Evolutionary conservation across 805 yeast species (phyloP).

Genomic region (Diddensiella santjacobensis): DNA sequence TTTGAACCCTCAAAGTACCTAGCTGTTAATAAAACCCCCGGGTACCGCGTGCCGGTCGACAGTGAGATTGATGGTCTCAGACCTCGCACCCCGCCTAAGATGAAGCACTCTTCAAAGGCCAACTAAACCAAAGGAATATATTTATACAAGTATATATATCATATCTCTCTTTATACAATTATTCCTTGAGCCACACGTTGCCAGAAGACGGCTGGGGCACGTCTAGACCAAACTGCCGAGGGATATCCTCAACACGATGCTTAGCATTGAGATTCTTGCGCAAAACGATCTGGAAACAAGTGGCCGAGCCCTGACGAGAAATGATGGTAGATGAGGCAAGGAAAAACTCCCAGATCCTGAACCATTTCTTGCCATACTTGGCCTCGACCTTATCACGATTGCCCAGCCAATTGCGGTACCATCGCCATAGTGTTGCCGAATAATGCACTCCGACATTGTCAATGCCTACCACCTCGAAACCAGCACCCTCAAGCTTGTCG

Average conservation of each 20-base stretch:
- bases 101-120: conserved; percentile 4
- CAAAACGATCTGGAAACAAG: conserved; percentile 85
- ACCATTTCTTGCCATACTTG: conserved; percentile 88
- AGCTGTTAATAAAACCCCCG: conserved; percentile 42
- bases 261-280: conserved; percentile 85
- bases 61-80: conserved; percentile 74
- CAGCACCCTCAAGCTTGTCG: conserved; percentile 71
- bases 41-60: conserved; percentile 59
- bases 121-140: neutral
- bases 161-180: neutral
- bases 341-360: conserved; percentile 89
- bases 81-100: conserved; percentile 69
- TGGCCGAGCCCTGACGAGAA: conserved; percentile 90
- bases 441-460: conserved; percentile 93
- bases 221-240: conserved; percentile 68
- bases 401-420: conserved; percentile 93
- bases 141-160: neutral
- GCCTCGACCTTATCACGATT: conserved; percentile 70
- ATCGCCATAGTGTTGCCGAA: conserved; percentile 85
- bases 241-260: conserved; percentile 78
- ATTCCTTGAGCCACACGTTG: conserved; percentile 29
- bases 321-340: conserved; percentile 77
- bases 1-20: conserved; percentile 50
- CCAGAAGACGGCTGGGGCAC: conserved; percentile 36
- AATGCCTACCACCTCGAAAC: conserved; percentile 77